phyloP scores from a whole-genome alignment of 75 land plant species.

The Azolla pinnata region DNA sequence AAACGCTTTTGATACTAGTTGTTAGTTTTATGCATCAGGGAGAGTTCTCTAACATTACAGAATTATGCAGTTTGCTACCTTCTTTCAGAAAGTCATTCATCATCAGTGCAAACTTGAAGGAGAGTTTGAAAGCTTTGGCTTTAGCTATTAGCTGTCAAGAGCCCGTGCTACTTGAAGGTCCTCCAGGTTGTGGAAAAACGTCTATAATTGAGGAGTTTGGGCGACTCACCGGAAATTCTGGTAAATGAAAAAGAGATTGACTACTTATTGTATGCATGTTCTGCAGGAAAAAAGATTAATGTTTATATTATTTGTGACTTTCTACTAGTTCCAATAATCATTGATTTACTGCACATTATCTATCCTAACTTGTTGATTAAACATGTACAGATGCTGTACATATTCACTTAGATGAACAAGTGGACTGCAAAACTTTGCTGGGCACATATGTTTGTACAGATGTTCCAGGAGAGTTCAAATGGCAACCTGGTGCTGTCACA shows the following conservation, averaged over 20 bases:
- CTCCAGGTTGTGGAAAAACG: conserved; percentile 81
- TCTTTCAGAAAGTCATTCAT: conserved; percentile 36
- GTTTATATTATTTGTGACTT: too few species aligned
- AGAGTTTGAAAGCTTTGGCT: conserved; percentile 50
- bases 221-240: conserved; percentile 44
- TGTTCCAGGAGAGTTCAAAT: conserved; percentile 88
- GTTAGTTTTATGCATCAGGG: background rate
- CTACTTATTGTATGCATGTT: too few species aligned
- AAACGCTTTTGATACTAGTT: too few species aligned
- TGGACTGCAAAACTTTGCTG: conserved; percentile 76
- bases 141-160: conserved; percentile 71
- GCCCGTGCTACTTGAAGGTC: conserved; percentile 91
- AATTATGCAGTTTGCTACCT: conserved; percentile 10
- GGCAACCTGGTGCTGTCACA: conserved; percentile 97
- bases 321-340: too few species aligned
- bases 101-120: conserved; percentile 49
- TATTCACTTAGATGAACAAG: conserved; percentile 93
- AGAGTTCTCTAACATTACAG: background rate
- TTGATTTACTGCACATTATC: too few species aligned
- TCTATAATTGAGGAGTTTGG: conserved; percentile 65
- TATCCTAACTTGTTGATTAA: background rate
- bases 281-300: too few species aligned
- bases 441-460: conserved; percentile 88
- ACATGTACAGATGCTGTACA: conserved; percentile 48
- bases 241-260: conserved; percentile 14